Evolutionary conservation across 2,329 filamentous ascomycete species (phyloP).

Genomic region (Chalaropsis thielavioides): DNA sequence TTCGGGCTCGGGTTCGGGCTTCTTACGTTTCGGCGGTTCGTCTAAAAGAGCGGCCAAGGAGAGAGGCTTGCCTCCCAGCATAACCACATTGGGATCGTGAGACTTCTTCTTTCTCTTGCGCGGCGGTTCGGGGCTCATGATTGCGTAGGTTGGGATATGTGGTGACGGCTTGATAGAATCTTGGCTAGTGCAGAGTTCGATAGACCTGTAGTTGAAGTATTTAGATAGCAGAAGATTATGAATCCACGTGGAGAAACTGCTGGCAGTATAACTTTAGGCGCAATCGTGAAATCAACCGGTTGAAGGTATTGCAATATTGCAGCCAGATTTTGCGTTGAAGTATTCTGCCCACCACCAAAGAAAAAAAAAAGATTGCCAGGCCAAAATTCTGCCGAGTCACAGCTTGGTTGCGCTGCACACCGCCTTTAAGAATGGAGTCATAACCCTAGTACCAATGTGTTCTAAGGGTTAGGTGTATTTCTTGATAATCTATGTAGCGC

Average conservation of each 20-base stretch:
- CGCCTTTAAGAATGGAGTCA: background rate
- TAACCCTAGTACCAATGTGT: background rate
- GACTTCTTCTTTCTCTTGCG: constrained; percentile 28
- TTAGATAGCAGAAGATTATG: background rate
- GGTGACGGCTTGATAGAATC: background rate
- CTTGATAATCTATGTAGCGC: background rate
- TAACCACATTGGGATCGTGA: constrained; percentile 27
- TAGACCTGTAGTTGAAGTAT: background rate
- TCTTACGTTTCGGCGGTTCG: constrained; percentile 21
- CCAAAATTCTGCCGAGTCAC: background rate
- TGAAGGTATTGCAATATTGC: background rate
- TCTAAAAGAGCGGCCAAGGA: constrained; percentile 36
- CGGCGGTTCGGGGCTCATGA: constrained; percentile 20
- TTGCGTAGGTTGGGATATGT: background rate
- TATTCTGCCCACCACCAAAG: background rate
- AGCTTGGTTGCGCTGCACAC: background rate
- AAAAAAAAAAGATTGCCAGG: constrained; percentile 2
- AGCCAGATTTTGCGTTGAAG: background rate
- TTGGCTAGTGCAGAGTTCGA: background rate
- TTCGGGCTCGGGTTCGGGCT: constrained; percentile 21
- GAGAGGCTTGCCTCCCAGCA: constrained; percentile 35
- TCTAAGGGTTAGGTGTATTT: background rate
- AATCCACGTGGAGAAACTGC: background rate
- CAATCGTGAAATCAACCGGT: background rate
- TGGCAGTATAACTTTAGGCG: background rate